Conservation (phyloP, 495 filamentous ascomycete species). For the Neurospora intermedia region DNA sequence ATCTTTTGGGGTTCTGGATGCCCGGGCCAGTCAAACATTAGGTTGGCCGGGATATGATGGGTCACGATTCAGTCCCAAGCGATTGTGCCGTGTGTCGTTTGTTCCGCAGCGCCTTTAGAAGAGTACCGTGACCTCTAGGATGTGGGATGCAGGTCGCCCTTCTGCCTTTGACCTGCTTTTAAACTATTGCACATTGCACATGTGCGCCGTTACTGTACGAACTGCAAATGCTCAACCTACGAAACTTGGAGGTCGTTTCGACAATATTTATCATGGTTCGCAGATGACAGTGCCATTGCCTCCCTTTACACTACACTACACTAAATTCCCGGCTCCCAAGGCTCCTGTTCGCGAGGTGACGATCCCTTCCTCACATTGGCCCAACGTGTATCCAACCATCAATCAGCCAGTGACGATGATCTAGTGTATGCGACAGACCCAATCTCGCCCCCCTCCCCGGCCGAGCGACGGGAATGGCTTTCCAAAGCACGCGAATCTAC, state of each 20-base stretch:
- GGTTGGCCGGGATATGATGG: neutral
- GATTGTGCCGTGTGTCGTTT: neutral
- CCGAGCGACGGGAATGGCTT: no score
- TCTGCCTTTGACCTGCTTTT: neutral
- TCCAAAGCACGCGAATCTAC: neutral
- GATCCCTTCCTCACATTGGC: neutral
- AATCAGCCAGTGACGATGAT: neutral
- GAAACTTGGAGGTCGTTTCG: neutral
- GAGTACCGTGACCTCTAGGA: no score
- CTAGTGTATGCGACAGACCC: neutral
- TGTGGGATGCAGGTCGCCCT: neutral
- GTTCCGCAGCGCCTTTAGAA: neutral
- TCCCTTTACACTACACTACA: neutral
- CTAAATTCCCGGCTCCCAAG: neutral
- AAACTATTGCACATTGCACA: neutral
- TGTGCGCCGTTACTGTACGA: neutral
- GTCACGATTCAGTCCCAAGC: neutral
- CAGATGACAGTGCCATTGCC: neutral
- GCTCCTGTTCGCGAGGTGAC: neutral
- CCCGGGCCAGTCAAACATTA: neutral
- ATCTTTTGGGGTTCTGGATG: neutral
- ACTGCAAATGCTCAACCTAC: neutral
- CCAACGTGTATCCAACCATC: neutral
- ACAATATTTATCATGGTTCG: neutral
- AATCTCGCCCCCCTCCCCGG: neutral